phyloP scores from a whole-genome alignment of 1,284 basidiomycete species.

The Wolfiporia cocos region DNA sequence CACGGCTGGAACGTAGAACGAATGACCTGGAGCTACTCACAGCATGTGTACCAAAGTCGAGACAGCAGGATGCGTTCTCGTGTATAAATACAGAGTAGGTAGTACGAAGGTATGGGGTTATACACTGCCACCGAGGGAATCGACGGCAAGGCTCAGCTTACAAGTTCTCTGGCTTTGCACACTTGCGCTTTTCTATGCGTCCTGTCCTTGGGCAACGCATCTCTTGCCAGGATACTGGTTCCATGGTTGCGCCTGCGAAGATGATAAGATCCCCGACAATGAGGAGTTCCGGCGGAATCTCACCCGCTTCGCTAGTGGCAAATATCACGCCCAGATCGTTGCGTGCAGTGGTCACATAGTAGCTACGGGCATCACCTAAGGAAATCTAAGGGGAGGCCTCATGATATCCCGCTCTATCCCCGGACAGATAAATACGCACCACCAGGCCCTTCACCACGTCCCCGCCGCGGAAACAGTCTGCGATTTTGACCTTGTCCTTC shows the following conservation, averaged over 20 bases:
- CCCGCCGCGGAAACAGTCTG: constrained; percentile 92
- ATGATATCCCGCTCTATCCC: no score
- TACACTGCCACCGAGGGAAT: neutral
- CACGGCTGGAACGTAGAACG: no score
- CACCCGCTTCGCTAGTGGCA: constrained; percentile 78
- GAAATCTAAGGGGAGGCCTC: constrained; percentile 64
- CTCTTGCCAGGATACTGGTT: constrained; percentile 86
- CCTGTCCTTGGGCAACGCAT: constrained; percentile 88
- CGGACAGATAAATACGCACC: constrained; percentile 59
- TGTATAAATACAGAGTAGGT: no score
- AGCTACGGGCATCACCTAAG: constrained; percentile 88
- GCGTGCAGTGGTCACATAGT: constrained; percentile 91
- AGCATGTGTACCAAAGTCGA: no score
- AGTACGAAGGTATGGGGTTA: neutral
- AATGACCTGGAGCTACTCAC: no score
- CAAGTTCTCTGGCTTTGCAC: constrained; percentile 81
- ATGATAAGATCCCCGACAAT: neutral
- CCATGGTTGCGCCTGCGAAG: constrained; percentile 66
- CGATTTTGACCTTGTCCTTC: constrained; percentile 89
- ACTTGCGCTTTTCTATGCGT: constrained; percentile 78
- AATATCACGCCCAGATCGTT: constrained; percentile 94
- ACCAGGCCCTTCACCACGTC: constrained; percentile 93
- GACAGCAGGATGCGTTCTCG: no score
- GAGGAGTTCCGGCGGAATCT: constrained; percentile 10
- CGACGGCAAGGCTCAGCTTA: no score